Conservation (phyloP, 768 basidiomycete species). For the Mycena filopes region DNA sequence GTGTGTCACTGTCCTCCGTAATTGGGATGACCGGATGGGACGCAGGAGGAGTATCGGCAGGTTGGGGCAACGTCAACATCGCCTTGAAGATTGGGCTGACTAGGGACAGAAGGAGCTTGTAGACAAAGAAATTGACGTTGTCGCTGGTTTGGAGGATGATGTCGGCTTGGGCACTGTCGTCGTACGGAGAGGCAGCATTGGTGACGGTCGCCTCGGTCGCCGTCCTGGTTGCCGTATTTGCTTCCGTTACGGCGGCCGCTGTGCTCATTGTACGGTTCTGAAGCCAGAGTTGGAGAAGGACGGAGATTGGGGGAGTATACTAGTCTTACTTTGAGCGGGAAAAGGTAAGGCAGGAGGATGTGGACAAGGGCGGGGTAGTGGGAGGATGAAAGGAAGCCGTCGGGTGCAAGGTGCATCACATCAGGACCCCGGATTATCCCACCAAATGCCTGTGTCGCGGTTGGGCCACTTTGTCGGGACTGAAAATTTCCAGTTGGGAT, state of each 20-base stretch:
- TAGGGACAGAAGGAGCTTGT: conserved; percentile 35
- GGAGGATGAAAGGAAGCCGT: background rate
- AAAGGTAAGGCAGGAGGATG: background rate
- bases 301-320: no score
- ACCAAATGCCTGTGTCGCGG: no score
- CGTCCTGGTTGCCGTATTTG: no score
- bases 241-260: no score
- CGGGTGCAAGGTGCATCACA: no score
- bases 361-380: no score
- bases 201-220: background rate
- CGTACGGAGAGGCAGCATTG: conserved; percentile 3
- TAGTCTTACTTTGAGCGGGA: background rate
- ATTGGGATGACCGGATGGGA: conserved; percentile 35
- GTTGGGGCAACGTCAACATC: conserved; percentile 40
- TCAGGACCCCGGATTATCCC: no score
- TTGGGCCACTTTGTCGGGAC: no score
- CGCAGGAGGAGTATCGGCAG: conserved; percentile 21
- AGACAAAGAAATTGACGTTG: conserved; percentile 38
- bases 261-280: no score
- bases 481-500: no score
- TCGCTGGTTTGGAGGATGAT: conserved; percentile 31
- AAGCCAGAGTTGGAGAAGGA: no score
- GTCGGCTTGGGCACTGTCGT: conserved; percentile 13
- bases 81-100: conserved; percentile 40
- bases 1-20: conserved; percentile 43